Percentiles rank a stretch among this genome's conserved stretches.
These are phyloP conservation scores for Fomitopsis palustris DNA, from an alignment of 1,284 basidiomycete species.

Conservation along the genomic window DNA sequence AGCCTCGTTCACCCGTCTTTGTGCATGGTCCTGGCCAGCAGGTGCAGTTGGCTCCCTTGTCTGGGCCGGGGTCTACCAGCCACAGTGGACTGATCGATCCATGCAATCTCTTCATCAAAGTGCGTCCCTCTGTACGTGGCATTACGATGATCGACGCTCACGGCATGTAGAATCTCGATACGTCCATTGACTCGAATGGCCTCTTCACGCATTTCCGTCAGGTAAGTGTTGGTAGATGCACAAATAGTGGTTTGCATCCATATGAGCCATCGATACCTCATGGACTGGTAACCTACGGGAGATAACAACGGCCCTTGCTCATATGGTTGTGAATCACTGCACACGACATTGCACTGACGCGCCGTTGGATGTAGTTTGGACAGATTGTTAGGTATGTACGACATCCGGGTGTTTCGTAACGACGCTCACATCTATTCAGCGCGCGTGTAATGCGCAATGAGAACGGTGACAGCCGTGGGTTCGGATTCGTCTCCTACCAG, in stretches of 20 bases:
- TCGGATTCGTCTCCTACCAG: conserved; percentile 93
- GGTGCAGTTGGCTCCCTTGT: conserved; percentile 74
- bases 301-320: too few species aligned
- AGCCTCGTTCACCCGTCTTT: conserved; percentile 42
- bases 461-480: conserved; percentile 79
- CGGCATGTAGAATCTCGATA: conserved; percentile 70
- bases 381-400: conserved; percentile 74
- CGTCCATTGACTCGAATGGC: conserved; percentile 79
- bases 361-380: conserved; percentile 52
- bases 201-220: conserved; percentile 79
- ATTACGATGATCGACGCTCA: background rate
- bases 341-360: background rate
- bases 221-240: conserved; percentile 39
- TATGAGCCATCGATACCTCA: too few species aligned
- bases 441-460: conserved; percentile 94
- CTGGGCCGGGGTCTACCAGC: conserved; percentile 72
- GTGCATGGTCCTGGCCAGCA: conserved; percentile 88
- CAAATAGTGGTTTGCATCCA: too few species aligned
- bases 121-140: conserved; percentile 24
- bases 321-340: too few species aligned
- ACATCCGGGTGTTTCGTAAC: background rate
- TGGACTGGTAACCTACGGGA: too few species aligned
- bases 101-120: conserved; percentile 89
- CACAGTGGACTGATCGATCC: conserved; percentile 88
- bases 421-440: conserved; percentile 37